A percentile compares a stretch with the other conserved stretches of the same genome.
Evolutionary conservation across 139 green algal genomes (phyloP).

Genomic region (Auxenochlorella pyrenoidosa): DNA sequence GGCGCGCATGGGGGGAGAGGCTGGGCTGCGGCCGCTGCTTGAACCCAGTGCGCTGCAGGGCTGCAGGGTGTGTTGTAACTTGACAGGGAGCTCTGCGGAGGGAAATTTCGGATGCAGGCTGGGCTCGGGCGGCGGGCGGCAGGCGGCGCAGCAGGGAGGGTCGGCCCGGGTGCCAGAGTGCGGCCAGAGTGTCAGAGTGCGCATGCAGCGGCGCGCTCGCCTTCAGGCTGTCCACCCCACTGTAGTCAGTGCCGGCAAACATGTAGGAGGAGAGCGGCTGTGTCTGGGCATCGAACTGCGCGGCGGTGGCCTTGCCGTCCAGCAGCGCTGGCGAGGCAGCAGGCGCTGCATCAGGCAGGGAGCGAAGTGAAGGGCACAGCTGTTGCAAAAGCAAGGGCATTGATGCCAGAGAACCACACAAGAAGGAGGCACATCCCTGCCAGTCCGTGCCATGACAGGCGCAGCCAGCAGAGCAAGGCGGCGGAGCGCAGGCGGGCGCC

Average conservation of each 20-base stretch:
- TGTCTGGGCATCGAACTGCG: conserved; percentile 57
- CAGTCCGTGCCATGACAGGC: too few relatives aligned
- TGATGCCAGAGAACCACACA: not conserved
- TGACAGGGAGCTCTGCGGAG: too few relatives aligned
- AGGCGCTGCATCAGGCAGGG: too few relatives aligned
- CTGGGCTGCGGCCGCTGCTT: too few relatives aligned
- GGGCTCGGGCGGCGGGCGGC: too few relatives aligned
- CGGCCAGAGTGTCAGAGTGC: too few relatives aligned
- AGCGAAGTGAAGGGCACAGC: not conserved
- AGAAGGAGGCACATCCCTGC: not conserved
- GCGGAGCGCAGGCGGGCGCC: not conserved
- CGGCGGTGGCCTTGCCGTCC: conserved; percentile 36
- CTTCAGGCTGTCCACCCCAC: not conserved
- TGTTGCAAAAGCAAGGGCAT: not conserved
- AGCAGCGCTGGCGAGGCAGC: not conserved
- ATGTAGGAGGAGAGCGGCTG: conserved; percentile 54
- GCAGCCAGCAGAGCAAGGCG: not conserved
- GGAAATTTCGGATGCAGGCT: too few relatives aligned
- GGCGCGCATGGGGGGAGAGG: too few relatives aligned
- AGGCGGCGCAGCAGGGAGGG: too few relatives aligned
- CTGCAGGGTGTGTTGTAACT: too few relatives aligned
- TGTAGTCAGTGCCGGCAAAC: conserved; percentile 56
- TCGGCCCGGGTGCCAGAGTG: too few relatives aligned
- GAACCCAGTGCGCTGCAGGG: too few relatives aligned
- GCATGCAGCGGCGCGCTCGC: not conserved